Conservation (phyloP, 2,329 filamentous ascomycete species). For the Didymella glomerata region DNA sequence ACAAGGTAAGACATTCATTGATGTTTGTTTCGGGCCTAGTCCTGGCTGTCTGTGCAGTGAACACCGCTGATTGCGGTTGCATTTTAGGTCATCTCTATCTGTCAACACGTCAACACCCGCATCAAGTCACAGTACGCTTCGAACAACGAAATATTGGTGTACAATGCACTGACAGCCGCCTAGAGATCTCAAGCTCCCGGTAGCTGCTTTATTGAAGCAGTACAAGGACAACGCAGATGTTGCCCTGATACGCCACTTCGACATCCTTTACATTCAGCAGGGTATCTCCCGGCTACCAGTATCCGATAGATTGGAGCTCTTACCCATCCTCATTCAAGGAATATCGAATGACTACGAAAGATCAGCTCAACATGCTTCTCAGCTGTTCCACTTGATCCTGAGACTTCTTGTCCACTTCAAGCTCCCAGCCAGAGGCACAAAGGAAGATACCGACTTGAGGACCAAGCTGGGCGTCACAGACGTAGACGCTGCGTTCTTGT, state of each 20-base stretch:
- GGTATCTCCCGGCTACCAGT: slow-evolving; percentile 71
- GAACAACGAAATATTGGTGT: neutral
- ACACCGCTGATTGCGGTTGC: slow-evolving; percentile 45
- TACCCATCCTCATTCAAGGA: slow-evolving; percentile 74
- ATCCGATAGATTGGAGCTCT: slow-evolving; percentile 72
- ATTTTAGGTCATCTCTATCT: slow-evolving; percentile 69
- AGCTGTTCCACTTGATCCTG: slow-evolving; percentile 83
- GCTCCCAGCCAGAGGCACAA: slow-evolving; percentile 78
- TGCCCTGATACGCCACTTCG: slow-evolving; percentile 83
- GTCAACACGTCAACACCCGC: slow-evolving; percentile 74
- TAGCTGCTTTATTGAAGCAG: slow-evolving; percentile 83
- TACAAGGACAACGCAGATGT: slow-evolving; percentile 78
- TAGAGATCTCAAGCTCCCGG: slow-evolving; percentile 76
- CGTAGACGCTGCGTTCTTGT: slow-evolving; percentile 76
- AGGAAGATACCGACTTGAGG: slow-evolving; percentile 77
- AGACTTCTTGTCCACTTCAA: slow-evolving; percentile 75
- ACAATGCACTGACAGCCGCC: slow-evolving; percentile 22
- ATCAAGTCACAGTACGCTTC: slow-evolving; percentile 62
- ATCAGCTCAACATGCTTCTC: slow-evolving; percentile 64
- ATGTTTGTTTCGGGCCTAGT: neutral
- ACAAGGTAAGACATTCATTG: slow-evolving; percentile 64
- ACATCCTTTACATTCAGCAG: slow-evolving; percentile 88
- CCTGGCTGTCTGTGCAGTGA: slow-evolving; percentile 6
- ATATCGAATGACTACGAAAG: slow-evolving; percentile 68
- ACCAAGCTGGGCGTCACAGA: slow-evolving; percentile 71